Evolutionary conservation across 352 stramenopile species (phyloP).

Genomic region (Phytopythium litorale): DNA sequence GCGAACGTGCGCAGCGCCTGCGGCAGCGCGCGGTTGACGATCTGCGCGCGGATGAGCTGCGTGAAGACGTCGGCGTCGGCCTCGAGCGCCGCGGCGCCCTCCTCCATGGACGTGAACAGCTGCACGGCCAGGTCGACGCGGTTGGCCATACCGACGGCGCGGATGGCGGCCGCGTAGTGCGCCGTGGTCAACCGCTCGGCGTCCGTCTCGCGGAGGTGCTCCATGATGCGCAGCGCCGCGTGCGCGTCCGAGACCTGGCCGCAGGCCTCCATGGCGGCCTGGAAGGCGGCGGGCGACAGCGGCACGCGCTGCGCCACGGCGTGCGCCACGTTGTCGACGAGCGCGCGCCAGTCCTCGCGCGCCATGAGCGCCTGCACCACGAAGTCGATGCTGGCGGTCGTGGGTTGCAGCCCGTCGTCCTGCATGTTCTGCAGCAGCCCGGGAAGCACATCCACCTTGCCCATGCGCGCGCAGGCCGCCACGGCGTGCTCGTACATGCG

Average conservation of each 20-base stretch:
- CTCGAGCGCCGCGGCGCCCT: conserved; percentile 19
- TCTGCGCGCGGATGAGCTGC: conserved; percentile 76
- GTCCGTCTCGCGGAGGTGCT: conserved; percentile 25
- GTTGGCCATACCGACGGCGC: conserved; percentile 55
- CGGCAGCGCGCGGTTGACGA: conserved; percentile 53
- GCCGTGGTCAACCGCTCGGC: conserved; percentile 20
- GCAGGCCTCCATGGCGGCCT: conserved; percentile 70
- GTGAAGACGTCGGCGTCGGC: conserved; percentile 30
- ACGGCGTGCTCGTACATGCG: conserved; percentile 83
- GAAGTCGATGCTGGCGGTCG: conserved; percentile 68
- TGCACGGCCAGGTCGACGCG: conserved; percentile 48
- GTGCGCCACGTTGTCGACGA: conserved; percentile 46
- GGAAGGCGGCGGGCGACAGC: conserved; percentile 65
- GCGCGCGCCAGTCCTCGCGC: conserved; percentile 56
- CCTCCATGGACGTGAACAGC: conserved; percentile 67
- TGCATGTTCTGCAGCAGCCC: conserved; percentile 77
- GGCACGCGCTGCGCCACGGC: conserved; percentile 39
- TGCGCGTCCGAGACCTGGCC: conserved; percentile 52
- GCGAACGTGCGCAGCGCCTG: conserved; percentile 79
- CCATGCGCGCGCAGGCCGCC: conserved; percentile 70
- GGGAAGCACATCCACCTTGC: conserved; percentile 73
- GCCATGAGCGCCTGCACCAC: conserved; percentile 77
- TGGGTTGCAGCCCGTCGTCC: conserved; percentile 60
- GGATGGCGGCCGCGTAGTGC: conserved; percentile 60
- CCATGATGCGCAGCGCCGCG: conserved; percentile 45